phyloP scores from a whole-genome alignment of 768 basidiomycete genomes.

The Panaeolus cyanescens region DNA sequence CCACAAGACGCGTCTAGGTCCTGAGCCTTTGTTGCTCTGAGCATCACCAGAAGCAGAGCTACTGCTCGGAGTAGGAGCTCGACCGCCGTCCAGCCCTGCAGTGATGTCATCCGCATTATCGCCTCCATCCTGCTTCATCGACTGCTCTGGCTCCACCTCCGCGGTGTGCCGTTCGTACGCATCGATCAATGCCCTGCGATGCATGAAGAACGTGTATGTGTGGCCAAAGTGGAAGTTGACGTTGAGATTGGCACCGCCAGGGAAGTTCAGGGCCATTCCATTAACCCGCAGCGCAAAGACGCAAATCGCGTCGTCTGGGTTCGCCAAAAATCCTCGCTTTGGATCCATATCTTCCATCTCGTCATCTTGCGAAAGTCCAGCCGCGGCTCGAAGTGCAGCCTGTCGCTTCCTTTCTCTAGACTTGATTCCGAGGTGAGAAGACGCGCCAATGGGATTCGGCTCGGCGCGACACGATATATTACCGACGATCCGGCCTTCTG shows the following conservation, averaged over 20 bases:
- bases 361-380: constrained; percentile 15
- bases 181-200: constrained; percentile 23
- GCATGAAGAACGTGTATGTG: constrained; percentile 38
- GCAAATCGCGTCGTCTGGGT: constrained; percentile 19
- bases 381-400: constrained; percentile 19
- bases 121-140: not conserved
- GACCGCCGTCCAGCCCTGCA: not conserved
- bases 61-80: constrained; percentile 10
- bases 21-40: not conserved
- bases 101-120: not conserved
- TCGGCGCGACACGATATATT: constrained; percentile 39
- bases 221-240: constrained; percentile 9
- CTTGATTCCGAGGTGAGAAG: constrained; percentile 12
- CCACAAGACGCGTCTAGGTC: constrained; percentile 22
- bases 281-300: constrained; percentile 13
- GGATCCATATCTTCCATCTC: constrained; percentile 11
- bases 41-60: not conserved
- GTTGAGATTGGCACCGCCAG: not conserved
- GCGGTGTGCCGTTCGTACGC: not conserved
- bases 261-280: not conserved
- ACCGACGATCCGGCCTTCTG: constrained; percentile 18
- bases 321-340: constrained; percentile 20
- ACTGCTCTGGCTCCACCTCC: not conserved
- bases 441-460: constrained; percentile 35
- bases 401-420: constrained; percentile 29